phyloP scores from a whole-genome alignment of 148 eudicot genomes.

The Suaeda aralocaspica region DNA sequence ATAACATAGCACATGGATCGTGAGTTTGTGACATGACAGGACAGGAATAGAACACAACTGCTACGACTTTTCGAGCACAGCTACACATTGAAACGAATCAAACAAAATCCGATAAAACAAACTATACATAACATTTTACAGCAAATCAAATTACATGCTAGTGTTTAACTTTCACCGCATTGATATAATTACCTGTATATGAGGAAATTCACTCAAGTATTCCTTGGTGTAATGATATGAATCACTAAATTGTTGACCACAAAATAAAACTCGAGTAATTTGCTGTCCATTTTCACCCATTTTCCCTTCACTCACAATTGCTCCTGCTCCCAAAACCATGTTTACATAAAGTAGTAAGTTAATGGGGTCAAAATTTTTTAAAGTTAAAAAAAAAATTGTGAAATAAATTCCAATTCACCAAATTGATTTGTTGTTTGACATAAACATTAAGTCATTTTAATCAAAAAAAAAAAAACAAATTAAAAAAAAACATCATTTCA shows the following conservation, averaged over 20 bases:
- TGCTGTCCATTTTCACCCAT: constrained; percentile 31
- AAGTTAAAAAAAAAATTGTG: neutral
- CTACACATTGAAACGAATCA: too few relatives aligned
- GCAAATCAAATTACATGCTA: too few relatives aligned
- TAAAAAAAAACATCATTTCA: too few relatives aligned
- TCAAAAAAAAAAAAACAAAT: too few relatives aligned
- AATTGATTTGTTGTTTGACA: neutral
- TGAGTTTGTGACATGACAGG: too few relatives aligned
- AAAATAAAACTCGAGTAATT: constrained; percentile 63
- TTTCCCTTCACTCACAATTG: constrained; percentile 31
- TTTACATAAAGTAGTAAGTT: neutral
- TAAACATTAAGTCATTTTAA: too few relatives aligned
- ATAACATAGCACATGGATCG: too few relatives aligned
- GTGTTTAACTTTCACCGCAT: neutral
- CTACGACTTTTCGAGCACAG: too few relatives aligned
- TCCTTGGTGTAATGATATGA: constrained; percentile 73
- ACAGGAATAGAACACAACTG: too few relatives aligned
- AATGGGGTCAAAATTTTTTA: neutral
- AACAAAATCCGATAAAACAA: too few relatives aligned
- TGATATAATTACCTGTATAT: constrained; percentile 51
- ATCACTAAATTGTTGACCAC: constrained; percentile 69
- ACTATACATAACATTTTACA: too few relatives aligned
- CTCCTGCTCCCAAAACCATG: constrained; percentile 11
- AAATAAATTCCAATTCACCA: neutral
- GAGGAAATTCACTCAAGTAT: constrained; percentile 49